Evolutionary conservation across 306 rosid species (phyloP).

Genomic region (Prosopis cineraria): DNA sequence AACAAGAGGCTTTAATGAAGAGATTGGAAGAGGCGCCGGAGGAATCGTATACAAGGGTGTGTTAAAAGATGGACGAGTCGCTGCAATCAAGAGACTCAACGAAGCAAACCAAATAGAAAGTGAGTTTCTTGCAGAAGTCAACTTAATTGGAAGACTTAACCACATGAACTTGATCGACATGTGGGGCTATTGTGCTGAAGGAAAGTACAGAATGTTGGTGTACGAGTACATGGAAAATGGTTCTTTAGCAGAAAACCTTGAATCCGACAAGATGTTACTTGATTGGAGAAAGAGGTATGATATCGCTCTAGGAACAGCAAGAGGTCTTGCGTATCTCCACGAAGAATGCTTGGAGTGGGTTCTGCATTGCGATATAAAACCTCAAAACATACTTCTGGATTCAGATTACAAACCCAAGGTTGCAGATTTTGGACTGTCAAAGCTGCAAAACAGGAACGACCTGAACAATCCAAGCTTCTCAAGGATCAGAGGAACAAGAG

Average conservation of each 20-base stretch:
- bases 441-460: no score
- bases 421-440: no score
- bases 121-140: not conserved
- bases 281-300: not conserved
- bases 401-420: not conserved
- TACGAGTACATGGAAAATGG: not conserved
- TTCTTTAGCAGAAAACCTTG: not conserved
- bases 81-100: not conserved
- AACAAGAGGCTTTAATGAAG: not conserved
- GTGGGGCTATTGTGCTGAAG: not conserved
- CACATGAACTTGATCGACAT: not conserved
- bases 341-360: conserved; percentile 1
- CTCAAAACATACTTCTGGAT: not conserved
- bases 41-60: not conserved
- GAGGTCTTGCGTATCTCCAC: not conserved
- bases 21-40: not conserved
- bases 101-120: not conserved
- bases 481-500: conserved; percentile 63
- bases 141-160: not conserved
- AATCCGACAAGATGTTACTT: not conserved
- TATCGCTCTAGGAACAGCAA: not conserved
- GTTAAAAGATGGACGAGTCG: not conserved
- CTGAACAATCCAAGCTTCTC: no score
- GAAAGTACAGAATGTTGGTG: not conserved
- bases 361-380: not conserved